Percentiles rank a stretch among this genome's conserved stretches.
phyloP scores from a whole-genome alignment of 306 rosid genomes.

The Castanopsis chinensis region DNA sequence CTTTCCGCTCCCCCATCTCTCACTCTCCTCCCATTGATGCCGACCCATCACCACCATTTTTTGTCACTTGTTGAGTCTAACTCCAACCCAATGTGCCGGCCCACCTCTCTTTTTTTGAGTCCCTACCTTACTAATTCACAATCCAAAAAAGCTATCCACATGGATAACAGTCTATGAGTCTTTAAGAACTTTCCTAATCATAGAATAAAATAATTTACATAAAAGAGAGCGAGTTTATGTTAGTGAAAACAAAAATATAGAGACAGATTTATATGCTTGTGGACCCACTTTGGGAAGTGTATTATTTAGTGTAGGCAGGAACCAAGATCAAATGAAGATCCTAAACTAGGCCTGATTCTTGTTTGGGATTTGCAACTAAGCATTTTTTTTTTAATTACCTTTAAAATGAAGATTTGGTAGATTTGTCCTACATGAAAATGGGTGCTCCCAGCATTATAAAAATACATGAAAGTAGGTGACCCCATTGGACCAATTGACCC shows the following conservation, averaged over 20 bases:
- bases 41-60: slow-evolving; percentile 34
- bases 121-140: neutral
- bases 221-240: neutral
- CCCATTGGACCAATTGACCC: neutral
- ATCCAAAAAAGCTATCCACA: neutral
- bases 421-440: slow-evolving; percentile 44
- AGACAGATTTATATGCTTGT: neutral
- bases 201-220: neutral
- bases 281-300: slow-evolving; percentile 19
- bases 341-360: slow-evolving; percentile 21
- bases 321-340: slow-evolving; percentile 30
- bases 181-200: neutral
- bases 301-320: neutral
- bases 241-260: neutral
- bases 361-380: slow-evolving; percentile 33
- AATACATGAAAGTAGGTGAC: slow-evolving; percentile 22
- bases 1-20: slow-evolving; percentile 12
- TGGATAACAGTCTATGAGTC: neutral
- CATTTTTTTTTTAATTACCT: slow-evolving; percentile 22
- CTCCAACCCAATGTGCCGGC: slow-evolving; percentile 6
- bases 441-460: neutral
- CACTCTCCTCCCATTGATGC: slow-evolving; percentile 5
- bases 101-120: neutral
- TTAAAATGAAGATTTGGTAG: slow-evolving; percentile 30
- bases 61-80: neutral